Base-by-base conservation (phyloP, 345 rosid species). In the Psidium friedrichsthalianum region DNA sequence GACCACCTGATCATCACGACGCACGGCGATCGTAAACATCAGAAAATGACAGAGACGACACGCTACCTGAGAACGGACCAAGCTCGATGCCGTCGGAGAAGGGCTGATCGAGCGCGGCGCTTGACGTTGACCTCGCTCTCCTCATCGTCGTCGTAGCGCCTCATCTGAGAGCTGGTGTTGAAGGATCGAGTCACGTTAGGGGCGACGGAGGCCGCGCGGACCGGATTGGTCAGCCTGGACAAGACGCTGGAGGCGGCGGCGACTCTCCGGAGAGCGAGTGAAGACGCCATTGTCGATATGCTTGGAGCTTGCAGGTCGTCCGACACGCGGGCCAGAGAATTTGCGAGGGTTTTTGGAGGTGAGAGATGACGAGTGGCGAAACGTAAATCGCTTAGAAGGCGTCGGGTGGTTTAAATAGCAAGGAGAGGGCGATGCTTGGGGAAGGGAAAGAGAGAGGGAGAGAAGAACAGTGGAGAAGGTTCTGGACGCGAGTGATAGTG, bases 81-180 rank as follows among this genome's bases (percentile, higher is more conserved):
- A 11, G 52, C 16, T 83, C 90, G 21, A 85, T 84, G 52, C 82
- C 82, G 21, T 84, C 69, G 83, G 85, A 64, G 53, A 88, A 52
- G 16, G 85, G 1, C 4, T 85, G 6, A 22, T 85, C 88, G 76
- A n/a, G 56, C 22, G 85, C 86, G 87, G 69, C 84, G 88, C 47
- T 88, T 89, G 36, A 83, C 85, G 14, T 81, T 91, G 11, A 54
- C 51, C 20, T 32, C 86, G 47, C 89, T 82, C 54, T 85, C 88
- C 29, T 85, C 87, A 2, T 51, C 12, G 51, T 21, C 84, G 40
- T 85, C 85, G 54, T 36, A 84, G n/a, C 85, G 78, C 87, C 76
- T 83, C 83, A 87, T 82, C 83, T 87, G 90, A 27, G 94, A 82
- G 15, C 85, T 81, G 83, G 93, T 86, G 88, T 90, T 89, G 89